Evolutionary conservation across 805 yeast genomes (phyloP).

Genomic region (Scheffersomyces lignosus): DNA sequence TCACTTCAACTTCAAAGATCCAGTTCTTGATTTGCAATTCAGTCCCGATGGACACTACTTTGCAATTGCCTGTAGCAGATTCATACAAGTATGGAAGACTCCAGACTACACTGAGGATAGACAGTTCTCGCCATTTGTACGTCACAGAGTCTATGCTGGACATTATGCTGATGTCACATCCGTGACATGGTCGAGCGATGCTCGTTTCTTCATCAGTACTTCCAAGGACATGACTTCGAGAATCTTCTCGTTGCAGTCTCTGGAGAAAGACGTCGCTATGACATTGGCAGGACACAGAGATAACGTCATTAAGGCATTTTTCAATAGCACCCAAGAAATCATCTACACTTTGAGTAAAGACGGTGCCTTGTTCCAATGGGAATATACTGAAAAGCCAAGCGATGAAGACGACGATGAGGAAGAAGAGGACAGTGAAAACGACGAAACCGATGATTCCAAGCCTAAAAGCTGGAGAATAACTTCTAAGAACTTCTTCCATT

Average conservation of each 20-base stretch:
- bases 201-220: slow-evolving; percentile 81
- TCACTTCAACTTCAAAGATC: slow-evolving; percentile 88
- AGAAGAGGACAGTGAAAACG: slow-evolving; percentile 37
- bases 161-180: slow-evolving; percentile 82
- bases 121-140: slow-evolving; percentile 94
- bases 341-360: slow-evolving; percentile 92
- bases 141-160: slow-evolving; percentile 88
- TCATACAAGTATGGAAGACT: slow-evolving; percentile 91
- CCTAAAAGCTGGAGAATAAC: slow-evolving; percentile 78
- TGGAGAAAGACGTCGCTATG: slow-evolving; percentile 71
- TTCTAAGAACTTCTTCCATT: slow-evolving; percentile 70
- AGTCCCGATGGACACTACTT: slow-evolving; percentile 86
- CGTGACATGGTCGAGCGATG: slow-evolving; percentile 86
- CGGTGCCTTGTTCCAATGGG: slow-evolving; percentile 94
- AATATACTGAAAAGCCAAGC: slow-evolving; percentile 62
- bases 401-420: slow-evolving; percentile 44
- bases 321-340: slow-evolving; percentile 81
- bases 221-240: slow-evolving; percentile 90
- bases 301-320: slow-evolving; percentile 82
- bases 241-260: slow-evolving; percentile 72
- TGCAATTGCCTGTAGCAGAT: slow-evolving; percentile 81
- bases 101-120: slow-evolving; percentile 79
- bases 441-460: slow-evolving; percentile 31
- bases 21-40: slow-evolving; percentile 72
- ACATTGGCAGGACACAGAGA: slow-evolving; percentile 92